Conservation (phyloP, 1,284 basidiomycete genomes). For the Irpex rosettiformis region DNA sequence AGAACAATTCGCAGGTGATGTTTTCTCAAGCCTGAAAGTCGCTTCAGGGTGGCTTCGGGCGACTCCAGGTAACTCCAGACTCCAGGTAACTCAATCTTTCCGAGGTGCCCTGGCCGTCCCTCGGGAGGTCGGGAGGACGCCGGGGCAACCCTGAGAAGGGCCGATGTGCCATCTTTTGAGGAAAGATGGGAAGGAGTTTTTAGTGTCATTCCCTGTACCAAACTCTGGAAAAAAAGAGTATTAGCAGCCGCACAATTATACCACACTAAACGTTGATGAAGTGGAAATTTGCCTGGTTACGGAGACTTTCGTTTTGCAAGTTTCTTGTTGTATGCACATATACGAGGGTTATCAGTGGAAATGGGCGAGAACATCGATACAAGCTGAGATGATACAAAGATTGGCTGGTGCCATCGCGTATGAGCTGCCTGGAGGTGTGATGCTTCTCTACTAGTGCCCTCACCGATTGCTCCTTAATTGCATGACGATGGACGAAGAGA, state of each 20-base stretch:
- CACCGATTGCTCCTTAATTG: background rate
- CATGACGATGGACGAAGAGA: too few relatives aligned
- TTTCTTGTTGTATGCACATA: background rate
- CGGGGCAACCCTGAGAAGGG: background rate
- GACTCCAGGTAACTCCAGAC: too few relatives aligned
- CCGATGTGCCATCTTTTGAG: background rate
- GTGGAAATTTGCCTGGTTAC: background rate
- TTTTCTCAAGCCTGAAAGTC: background rate
- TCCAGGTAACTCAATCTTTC: background rate
- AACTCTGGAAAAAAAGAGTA: background rate
- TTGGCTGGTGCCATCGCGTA: too few relatives aligned
- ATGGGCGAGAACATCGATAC: background rate
- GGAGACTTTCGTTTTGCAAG: background rate
- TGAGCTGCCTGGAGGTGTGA: too few relatives aligned
- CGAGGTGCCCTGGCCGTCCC: background rate
- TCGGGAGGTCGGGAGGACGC: background rate
- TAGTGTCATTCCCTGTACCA: background rate
- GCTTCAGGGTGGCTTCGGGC: too few relatives aligned
- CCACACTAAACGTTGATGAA: background rate
- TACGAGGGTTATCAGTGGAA: background rate
- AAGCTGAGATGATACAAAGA: too few relatives aligned
- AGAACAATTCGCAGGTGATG: background rate
- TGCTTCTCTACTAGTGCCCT: background rate
- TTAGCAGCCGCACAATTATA: background rate
- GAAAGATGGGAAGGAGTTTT: background rate